phyloP scores from a whole-genome alignment of 2,329 filamentous ascomycete genomes.

The Talaromyces sp. region DNA sequence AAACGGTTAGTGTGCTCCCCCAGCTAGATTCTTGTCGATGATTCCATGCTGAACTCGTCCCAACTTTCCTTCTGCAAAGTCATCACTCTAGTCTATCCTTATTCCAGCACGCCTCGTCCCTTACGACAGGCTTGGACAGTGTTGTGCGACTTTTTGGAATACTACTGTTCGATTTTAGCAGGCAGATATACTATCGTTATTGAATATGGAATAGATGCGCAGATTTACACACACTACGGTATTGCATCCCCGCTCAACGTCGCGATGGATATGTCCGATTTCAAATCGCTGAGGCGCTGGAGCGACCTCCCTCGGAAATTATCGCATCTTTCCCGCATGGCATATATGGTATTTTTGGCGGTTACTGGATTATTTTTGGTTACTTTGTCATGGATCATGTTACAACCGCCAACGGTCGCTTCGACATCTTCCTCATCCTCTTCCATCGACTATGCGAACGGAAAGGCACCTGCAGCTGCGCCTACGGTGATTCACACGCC shows the following conservation, averaged over 20 bases:
- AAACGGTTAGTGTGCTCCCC: neutral
- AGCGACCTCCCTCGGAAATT: conserved; percentile 10
- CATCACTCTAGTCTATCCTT: neutral
- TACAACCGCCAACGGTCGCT: conserved; percentile 2
- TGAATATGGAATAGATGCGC: neutral
- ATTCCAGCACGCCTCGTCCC: conserved; percentile 1
- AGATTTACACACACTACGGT: neutral
- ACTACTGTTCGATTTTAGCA: no score
- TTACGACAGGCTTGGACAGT: neutral
- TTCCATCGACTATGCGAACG: neutral
- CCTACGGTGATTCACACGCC: neutral
- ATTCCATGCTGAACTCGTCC: conserved; percentile 2
- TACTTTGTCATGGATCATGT: conserved; percentile 11
- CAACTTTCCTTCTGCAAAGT: neutral
- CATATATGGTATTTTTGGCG: conserved; percentile 15
- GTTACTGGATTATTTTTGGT: conserved; percentile 11
- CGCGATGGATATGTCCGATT: conserved; percentile 15
- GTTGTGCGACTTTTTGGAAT: neutral
- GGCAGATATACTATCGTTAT: neutral
- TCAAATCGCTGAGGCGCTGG: conserved; percentile 14
- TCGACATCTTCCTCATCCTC: neutral
- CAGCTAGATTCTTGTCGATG: neutral
- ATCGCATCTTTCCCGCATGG: conserved; percentile 10
- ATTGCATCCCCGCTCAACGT: neutral
- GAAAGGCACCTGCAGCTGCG: neutral